Evolutionary conservation across 345 rosid genomes (phyloP), one percentile per base, ranked within the genome.

Genomic region (Linum usitatissimum): DNA sequence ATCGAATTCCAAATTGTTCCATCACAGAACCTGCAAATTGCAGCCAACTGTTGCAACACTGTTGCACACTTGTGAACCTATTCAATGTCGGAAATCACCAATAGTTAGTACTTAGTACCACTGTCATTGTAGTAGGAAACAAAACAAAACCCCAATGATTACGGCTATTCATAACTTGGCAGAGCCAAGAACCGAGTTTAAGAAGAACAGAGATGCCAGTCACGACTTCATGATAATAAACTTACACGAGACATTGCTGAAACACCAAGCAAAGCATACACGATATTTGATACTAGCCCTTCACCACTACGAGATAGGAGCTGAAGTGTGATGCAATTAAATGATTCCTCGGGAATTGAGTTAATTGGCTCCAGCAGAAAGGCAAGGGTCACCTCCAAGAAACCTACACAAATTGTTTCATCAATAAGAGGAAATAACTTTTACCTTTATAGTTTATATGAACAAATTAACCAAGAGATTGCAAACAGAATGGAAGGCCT

Each of bases 161-260:
- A n/a, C n/a, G n/a, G n/a, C n/a, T n/a, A n/a, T n/a, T n/a, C n/a
- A n/a, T n/a, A n/a, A n/a, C n/a, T 34, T 34, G 38, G 3, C 38
- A 34, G 8, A 7, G 8, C 38, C 38, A 3, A 34, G 38, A 34
- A 34, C 38, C 38, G 8, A 7, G 3, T 34, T 34, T 34, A 34
- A 4, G 38, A 34, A 45, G 15, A 45, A 10, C 17, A 45, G 51
- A 45, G 17, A 45, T 45, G 51, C 14, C 17, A 45, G 6, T 2
- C 5, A 18, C 12, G 12, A 6, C 59, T 18, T 38, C 59, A 63
- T 66, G 64, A 36, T 20, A 5, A 1, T 31, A 63, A 20, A 61
- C 64, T 77, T 88, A 92, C 98, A 91, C 95, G 80, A 67, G 98
- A 86, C 96, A 91, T 86, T 70, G 98, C 96, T 53, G 96, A 90